Evolutionary conservation across 2,329 filamentous ascomycete species (phyloP).

Genomic region (Metarhizium rileyi): DNA sequence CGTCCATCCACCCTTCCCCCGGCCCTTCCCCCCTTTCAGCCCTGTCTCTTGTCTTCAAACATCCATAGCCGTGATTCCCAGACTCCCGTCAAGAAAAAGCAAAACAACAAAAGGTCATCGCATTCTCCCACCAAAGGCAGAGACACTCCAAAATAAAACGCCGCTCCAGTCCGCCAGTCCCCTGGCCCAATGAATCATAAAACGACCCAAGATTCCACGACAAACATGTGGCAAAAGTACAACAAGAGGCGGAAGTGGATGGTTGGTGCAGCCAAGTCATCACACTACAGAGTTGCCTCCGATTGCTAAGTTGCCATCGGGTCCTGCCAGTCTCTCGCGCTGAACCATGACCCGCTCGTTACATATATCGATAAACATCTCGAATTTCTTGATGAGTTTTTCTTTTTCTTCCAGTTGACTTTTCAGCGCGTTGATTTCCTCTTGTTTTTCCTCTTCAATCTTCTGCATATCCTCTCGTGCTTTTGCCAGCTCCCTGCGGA

Average conservation of each 20-base stretch:
- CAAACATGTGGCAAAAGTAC: not conserved
- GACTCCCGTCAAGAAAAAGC: not conserved
- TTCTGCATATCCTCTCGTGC: conserved; percentile 46
- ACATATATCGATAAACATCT: conserved; percentile 62
- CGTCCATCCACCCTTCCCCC: not conserved
- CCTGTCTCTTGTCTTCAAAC: not conserved
- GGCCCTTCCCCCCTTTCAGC: not conserved
- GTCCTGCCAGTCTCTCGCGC: conserved; percentile 38
- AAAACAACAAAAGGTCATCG: not conserved
- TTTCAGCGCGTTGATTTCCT: conserved; percentile 49
- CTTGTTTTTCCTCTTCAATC: conserved; percentile 44
- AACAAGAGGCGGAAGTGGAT: not conserved
- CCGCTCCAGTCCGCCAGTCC: not conserved
- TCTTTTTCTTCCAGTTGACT: conserved; percentile 54
- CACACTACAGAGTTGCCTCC: conserved; percentile 17
- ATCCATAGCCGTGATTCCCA: not conserved
- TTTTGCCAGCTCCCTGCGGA: conserved; percentile 50
- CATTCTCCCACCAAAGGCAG: not conserved
- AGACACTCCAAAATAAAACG: not conserved
- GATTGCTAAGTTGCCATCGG: conserved; percentile 17
- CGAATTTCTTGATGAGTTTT: conserved; percentile 51
- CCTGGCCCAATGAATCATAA: not conserved
- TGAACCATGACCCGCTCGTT: conserved; percentile 57
- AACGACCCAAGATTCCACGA: not conserved
- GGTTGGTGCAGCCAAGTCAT: not conserved